These are phyloP conservation scores for Kernera saxatilis DNA, from an alignment of 345 rosid genomes.

Conservation along the genomic window DNA sequence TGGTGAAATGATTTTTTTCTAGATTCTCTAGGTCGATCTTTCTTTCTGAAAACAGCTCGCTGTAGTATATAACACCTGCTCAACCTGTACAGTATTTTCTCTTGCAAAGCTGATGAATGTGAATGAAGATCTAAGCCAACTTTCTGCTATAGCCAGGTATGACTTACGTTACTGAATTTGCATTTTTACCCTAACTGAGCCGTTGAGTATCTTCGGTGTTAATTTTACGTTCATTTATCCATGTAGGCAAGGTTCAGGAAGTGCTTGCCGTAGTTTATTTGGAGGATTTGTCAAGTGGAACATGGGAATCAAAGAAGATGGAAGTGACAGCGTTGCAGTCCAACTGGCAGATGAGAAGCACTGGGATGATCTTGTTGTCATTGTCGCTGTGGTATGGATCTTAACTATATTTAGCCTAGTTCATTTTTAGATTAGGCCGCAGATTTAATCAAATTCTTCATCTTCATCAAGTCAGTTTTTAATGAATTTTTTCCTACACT, in stretches of 20 bases:
- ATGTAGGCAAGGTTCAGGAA: slow-evolving; percentile 93
- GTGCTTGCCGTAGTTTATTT: slow-evolving; percentile 94
- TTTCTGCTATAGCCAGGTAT: slow-evolving; percentile 94
- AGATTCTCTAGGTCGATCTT: background rate
- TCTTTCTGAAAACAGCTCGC: background rate
- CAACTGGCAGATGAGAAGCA: slow-evolving; percentile 88
- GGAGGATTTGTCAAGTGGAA: slow-evolving; percentile 98
- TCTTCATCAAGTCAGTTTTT: background rate
- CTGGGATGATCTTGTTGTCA: slow-evolving; percentile 89
- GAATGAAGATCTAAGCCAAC: slow-evolving; percentile 71
- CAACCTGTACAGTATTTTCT: slow-evolving; percentile 50
- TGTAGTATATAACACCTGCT: background rate
- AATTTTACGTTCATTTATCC: slow-evolving; percentile 10
- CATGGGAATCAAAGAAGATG: slow-evolving; percentile 79
- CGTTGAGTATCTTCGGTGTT: background rate
- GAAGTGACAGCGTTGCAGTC: slow-evolving; percentile 87
- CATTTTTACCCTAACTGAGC: background rate
- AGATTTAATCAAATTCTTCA: background rate
- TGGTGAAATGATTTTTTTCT: background rate
- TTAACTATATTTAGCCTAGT: background rate
- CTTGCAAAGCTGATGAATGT: slow-evolving; percentile 93
- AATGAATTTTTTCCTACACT: background rate
- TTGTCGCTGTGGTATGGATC: slow-evolving; percentile 81
- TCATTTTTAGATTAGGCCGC: background rate
- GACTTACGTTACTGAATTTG: background rate